A percentile compares a stretch with the other conserved stretches of the same genome.
Conservation (phyloP, 371 early-diverging fungal genomes). For the Mortierella sp. region DNA sequence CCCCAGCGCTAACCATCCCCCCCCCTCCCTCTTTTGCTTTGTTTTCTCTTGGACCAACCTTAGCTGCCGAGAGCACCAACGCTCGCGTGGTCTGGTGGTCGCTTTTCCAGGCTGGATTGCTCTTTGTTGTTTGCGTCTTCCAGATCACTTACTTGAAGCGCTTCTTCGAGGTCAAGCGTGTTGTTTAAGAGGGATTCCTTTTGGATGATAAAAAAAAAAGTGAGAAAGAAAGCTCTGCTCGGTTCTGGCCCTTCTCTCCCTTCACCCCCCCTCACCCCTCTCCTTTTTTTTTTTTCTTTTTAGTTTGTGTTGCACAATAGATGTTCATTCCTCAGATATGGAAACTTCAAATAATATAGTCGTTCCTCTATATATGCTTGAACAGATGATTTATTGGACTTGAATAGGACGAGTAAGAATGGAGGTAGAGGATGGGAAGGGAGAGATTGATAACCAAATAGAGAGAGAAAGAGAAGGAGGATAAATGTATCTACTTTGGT, state of each 20-base stretch:
- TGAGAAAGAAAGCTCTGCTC: too few species aligned
- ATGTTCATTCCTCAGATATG: too few species aligned
- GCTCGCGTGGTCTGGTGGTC: slow-evolving; percentile 85
- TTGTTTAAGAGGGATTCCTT: slow-evolving; percentile 59
- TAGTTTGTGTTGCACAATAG: not conserved
- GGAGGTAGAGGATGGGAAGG: too few species aligned
- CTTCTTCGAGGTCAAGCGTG: slow-evolving; percentile 82
- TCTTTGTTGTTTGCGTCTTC: slow-evolving; percentile 73
- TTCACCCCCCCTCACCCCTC: too few species aligned
- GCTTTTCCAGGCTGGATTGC: slow-evolving; percentile 68
- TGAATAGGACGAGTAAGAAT: too few species aligned
- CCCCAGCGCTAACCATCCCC: not conserved
- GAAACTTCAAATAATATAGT: not conserved
- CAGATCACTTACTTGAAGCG: slow-evolving; percentile 80
- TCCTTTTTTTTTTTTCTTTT: not conserved
- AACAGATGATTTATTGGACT: too few species aligned
- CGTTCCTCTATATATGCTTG: not conserved
- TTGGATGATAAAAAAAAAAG: not conserved
- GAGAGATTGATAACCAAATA: too few species aligned
- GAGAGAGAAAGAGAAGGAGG: too few species aligned
- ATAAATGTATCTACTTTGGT: slow-evolving; percentile 43
- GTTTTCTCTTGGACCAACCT: not conserved
- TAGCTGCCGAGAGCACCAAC: slow-evolving; percentile 84
- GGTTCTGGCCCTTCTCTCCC: too few species aligned
- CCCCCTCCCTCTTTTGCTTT: not conserved